Evolutionary conservation across 768 basidiomycete genomes (phyloP).

Genomic region (Saitozyma podzolica): DNA sequence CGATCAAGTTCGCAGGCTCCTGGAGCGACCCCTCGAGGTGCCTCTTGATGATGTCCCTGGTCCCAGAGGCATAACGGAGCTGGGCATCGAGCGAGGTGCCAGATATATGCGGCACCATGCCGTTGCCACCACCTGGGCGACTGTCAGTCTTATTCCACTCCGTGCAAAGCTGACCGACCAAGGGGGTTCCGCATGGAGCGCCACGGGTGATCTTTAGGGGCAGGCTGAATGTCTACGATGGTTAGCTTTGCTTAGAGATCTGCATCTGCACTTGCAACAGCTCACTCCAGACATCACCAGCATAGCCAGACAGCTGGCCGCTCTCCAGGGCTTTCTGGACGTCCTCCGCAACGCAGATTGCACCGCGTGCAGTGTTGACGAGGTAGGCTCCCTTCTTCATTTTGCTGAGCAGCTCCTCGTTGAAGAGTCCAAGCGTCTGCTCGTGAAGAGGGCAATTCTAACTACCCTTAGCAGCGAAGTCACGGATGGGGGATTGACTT

Average conservation of each 20-base stretch:
- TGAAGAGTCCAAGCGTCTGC: constrained; percentile 74
- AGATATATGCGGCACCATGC: constrained; percentile 63
- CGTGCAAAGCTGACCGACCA: constrained; percentile 32
- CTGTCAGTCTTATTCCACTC: not conserved
- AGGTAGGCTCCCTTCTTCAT: constrained; percentile 93
- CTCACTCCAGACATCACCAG: constrained; percentile 41
- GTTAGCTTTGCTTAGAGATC: constrained; percentile 43
- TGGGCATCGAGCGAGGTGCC: constrained; percentile 90
- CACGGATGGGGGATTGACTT: constrained; percentile 10
- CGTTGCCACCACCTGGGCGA: constrained; percentile 66
- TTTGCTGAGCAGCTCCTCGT: constrained; percentile 76
- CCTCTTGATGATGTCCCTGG: constrained; percentile 46
- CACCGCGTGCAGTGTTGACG: constrained; percentile 90
- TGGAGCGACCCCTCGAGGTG: constrained; percentile 60
- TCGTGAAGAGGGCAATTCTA: constrained; percentile 65
- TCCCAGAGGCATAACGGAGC: constrained; percentile 70
- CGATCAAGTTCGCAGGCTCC: constrained; percentile 77
- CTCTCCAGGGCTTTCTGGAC: constrained; percentile 73
- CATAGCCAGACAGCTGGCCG: constrained; percentile 68
- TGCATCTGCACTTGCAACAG: constrained; percentile 51
- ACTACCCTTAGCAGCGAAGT: not conserved
- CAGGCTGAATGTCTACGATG: constrained; percentile 86
- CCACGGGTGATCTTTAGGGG: constrained; percentile 83
- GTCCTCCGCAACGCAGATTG: constrained; percentile 81
- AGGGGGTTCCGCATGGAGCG: constrained; percentile 76